These are phyloP conservation scores for Glycine latifolia DNA, from an alignment of 306 rosid genomes.

Conservation along the genomic window DNA sequence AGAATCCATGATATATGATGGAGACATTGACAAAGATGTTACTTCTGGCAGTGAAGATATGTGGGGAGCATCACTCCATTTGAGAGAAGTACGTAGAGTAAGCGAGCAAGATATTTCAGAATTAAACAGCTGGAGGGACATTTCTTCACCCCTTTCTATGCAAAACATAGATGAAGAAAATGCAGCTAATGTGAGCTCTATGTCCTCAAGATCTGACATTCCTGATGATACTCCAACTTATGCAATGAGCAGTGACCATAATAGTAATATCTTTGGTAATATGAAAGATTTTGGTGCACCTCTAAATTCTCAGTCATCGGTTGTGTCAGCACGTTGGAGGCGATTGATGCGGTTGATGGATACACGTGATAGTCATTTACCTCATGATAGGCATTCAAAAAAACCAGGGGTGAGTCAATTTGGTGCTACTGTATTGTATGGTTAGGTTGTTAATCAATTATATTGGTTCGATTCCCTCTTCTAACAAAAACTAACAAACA, in stretches of 20 bases:
- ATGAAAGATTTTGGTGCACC: constrained; percentile 29
- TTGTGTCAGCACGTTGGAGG: constrained; percentile 49
- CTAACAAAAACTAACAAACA: too few relatives aligned
- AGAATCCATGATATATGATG: constrained; percentile 66
- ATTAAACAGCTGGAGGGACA: constrained; percentile 38
- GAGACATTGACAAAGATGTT: constrained; percentile 63
- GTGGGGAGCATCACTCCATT: constrained; percentile 60
- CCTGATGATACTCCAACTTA: constrained; percentile 48
- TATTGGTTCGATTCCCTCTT: too few relatives aligned
- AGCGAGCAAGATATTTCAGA: constrained; percentile 50
- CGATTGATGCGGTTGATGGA: constrained; percentile 42
- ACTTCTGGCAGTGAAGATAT: constrained; percentile 56
- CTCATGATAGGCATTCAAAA: constrained; percentile 37
- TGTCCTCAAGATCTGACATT: constrained; percentile 48
- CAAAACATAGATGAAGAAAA: constrained; percentile 54
- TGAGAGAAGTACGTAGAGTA: constrained; percentile 40
- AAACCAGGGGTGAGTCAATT: constrained; percentile 55
- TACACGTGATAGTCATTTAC: constrained; percentile 22
- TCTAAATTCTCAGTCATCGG: constrained; percentile 46
- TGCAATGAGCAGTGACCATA: constrained; percentile 16
- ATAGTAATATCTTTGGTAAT: constrained; percentile 31
- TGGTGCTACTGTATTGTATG: constrained; percentile 7
- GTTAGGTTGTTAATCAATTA: neutral
- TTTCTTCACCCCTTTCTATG: constrained; percentile 38
- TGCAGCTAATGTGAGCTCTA: constrained; percentile 51